Evolutionary conservation across 164 flowering plant genomes (phyloP), one percentile per base, ranked within the genome.

Genomic region (Buxus sempervirens): DNA sequence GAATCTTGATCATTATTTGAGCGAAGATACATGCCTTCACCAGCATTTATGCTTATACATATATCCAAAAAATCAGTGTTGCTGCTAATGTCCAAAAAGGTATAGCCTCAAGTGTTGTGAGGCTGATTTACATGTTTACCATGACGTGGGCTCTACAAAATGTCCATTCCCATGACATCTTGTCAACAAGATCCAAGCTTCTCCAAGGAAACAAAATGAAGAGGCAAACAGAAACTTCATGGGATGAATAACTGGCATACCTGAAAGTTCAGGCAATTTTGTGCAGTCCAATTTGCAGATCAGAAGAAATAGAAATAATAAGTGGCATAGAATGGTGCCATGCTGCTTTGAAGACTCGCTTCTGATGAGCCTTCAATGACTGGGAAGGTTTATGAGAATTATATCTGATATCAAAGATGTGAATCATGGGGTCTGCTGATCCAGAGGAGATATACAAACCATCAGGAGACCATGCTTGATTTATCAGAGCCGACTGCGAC

Each of bases 401-500:
- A 63, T 84, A 90, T 72, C 99, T 78, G 62, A 95, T 92, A 69
- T 95, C 97, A 73, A 95, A 95, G 22, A 95, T 68, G 74, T 92
- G 99, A 69, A 95, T 86, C 62, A 71, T 75, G 1, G 99, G 98
- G 63, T 95, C 99, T 22, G 88, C 93, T 22, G 97, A 90, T 54
- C 97, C 97, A 60, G 97, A 92, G 4, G 94, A 75, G 42, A 95
- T 69, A 78, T 85, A 89, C 28, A 88, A 68, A 62, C 97, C 97
- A 72, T 95, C 93, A 38, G 97, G 93, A 22, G 97, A 92, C 98
- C 98, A 95, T 24, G 97, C 84, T 76, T 90, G 98, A 55, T 89
- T 89, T 81, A 95, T 87, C 72, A 95, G 79, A 26, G 97, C 96
- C 1, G 97, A 92, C 69, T 92, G 97, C 21, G 97, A 89, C 24